Evolutionary conservation across 768 basidiomycete genomes (phyloP).

Genomic region (Lactarius quietus): DNA sequence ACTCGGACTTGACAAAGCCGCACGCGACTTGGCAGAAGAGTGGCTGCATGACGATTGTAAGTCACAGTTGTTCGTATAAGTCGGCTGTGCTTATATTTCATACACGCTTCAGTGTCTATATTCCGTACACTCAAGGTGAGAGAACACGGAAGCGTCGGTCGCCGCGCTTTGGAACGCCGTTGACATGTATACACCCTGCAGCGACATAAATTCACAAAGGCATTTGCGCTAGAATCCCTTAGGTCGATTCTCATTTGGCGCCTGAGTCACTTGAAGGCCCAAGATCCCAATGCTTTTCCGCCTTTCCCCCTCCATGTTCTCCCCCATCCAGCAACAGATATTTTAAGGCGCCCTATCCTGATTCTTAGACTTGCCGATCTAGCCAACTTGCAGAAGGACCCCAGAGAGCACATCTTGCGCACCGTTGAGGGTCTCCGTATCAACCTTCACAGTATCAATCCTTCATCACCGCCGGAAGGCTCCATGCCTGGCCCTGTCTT

Average conservation of each 20-base stretch:
- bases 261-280: conserved; percentile 28
- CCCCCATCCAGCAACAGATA: conserved; percentile 51
- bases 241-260: conserved; percentile 58
- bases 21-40: conserved; percentile 49
- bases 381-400: conserved; percentile 39
- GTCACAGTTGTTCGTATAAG: conserved; percentile 27
- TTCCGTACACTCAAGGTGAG: conserved; percentile 50
- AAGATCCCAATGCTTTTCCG: conserved; percentile 12
- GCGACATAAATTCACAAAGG: conserved; percentile 64
- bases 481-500: conserved; percentile 39
- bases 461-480: conserved; percentile 29
- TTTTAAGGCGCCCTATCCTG: conserved; percentile 62
- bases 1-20: conserved; percentile 46
- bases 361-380: conserved; percentile 48
- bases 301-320: conserved; percentile 37
- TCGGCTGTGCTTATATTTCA: neutral
- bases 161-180: neutral
- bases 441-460: conserved; percentile 51
- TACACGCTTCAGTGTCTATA: conserved; percentile 30
- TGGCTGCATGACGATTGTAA: conserved; percentile 68
- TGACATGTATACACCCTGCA: conserved; percentile 32
- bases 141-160: too few species aligned
- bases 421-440: conserved; percentile 52
- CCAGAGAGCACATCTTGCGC: conserved; percentile 41
- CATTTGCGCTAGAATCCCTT: conserved; percentile 58